Base-by-base conservation (phyloP, 495 filamentous ascomycete species). In the Tuber borchii region DNA sequence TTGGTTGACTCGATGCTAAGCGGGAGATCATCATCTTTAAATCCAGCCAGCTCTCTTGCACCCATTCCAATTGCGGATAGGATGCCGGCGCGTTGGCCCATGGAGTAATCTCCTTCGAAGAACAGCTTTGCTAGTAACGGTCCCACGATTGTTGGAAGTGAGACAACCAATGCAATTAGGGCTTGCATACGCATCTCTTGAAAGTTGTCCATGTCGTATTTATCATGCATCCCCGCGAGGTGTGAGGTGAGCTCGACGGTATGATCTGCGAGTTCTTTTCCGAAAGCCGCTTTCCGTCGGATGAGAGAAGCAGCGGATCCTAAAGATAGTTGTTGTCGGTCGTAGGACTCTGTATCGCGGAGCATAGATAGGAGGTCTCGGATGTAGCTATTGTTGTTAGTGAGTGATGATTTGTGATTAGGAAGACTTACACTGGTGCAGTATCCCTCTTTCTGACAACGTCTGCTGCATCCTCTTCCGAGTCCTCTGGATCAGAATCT, bases 401-500 rank as follows among this genome's bases (percentile, higher is more conserved):
- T 86, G 73, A 85, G 82, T 73, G 69, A 79, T 42, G 56, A 51
- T 61, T 51, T 70, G 71, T 20, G 44, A 72, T 31, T 42, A 16
- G 34, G 10, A 22, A 4, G 26, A 86, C 88, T 85, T 85, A 91
- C 87, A 97, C 93, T 40, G 94, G 96, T 17, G 94, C 89, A 68
- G 88, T 91, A 56, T 92, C 91, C 78, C 94, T 97, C 82, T 93
- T 89, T 51, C 94, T 88, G 72, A 90, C 89, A 61, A 98, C 86
- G 46, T 96, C 84, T 0, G 93, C 97, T 20, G 96, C 90, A 82
- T 99, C 96, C 40, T 97, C 95, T 73, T 97, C 93, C 0, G 91
- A 92, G 83, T 98, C 96, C 75, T 93, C 92, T 3, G 88, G 87
- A 80, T 99, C 96, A n/a, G 92, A 94, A 82, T 97, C 95, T 0